Conservation (phyloP, 305 asterid genomes). For the Fraxinus latifolia region DNA sequence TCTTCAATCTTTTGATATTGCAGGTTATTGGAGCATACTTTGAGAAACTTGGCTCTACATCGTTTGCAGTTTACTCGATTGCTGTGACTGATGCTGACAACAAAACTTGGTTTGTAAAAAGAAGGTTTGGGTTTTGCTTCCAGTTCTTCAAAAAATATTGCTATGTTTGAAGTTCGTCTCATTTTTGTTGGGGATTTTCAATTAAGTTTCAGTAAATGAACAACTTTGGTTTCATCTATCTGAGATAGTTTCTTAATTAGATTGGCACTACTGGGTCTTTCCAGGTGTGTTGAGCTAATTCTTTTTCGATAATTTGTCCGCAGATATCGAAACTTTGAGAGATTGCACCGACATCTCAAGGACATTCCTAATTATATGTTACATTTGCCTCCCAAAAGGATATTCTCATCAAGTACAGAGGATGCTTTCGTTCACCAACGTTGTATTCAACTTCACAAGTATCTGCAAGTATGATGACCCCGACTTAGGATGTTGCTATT, state of each 20-base stretch:
- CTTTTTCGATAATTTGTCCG: constrained; percentile 22
- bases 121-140: constrained; percentile 53
- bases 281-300: constrained; percentile 22
- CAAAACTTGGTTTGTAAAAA: constrained; percentile 78
- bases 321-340: constrained; percentile 90
- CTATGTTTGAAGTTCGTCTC: background rate
- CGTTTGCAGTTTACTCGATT: constrained; percentile 82
- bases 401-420: constrained; percentile 82
- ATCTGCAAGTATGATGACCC: constrained; percentile 62
- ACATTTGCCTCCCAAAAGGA: constrained; percentile 91
- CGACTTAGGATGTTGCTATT: constrained; percentile 1
- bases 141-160: constrained; percentile 13
- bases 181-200: background rate
- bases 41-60: constrained; percentile 78
- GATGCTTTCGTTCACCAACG: constrained; percentile 89
- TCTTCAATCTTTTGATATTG: constrained; percentile 26
- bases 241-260: constrained; percentile 10
- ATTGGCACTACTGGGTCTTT: constrained; percentile 6
- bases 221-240: constrained; percentile 13
- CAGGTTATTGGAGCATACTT: constrained; percentile 89
- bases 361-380: constrained; percentile 87
- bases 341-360: constrained; percentile 78
- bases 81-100: constrained; percentile 73
- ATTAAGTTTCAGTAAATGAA: background rate
- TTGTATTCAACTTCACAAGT: constrained; percentile 88